Base-by-base conservation (phyloP, 148 eudicot species). In the Silene latifolia region DNA sequence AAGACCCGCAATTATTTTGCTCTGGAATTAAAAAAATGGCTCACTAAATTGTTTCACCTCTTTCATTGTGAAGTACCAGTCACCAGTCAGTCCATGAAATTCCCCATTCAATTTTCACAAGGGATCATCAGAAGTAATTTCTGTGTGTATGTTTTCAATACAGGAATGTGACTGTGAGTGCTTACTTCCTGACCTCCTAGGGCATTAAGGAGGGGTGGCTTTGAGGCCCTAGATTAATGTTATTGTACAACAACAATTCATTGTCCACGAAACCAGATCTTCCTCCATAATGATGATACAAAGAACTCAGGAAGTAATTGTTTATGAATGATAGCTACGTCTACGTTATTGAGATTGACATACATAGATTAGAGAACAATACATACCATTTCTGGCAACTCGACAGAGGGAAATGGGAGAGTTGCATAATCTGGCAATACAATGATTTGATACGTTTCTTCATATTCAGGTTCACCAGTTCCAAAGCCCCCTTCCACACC, bases 401-500 rank as follows among this genome's bases (percentile, higher is more conserved):
- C 97, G 32, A 94, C 93, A 9, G 96, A 92, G 63, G 98, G 98
- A 76, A 88, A 94, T 25, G 96, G 89, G 80, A 94, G 88, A 74
- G 79, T 77, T 48, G 82, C 80, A 82, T 85, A 90, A 77, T 85
- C 87, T 39, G 98, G 98, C 79, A 94, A 83, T 17, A 94, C 82
- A 32, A 90, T 87, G 44, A 94, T 90, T 68, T 82, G 80, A 67
- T 80, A 80, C 56, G 78, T 79, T 82, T 90, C 93, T 79, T 94
- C 96, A 71, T 86, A 94, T 80, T 85, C 88, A 63, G 96, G 87
- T 71, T 90, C 96, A 80, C 83, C 85, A 77, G 88, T 88, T 77
- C 91, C 96, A 86, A 94, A 94, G 46, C 97, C 98, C 32, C 97
- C 98, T 59, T 94, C 93, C 58, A 89, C 70, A 66, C 97, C 98